phyloP scores from a whole-genome alignment of 371 early-diverging fungal genomes.

The Mucor indicus region DNA sequence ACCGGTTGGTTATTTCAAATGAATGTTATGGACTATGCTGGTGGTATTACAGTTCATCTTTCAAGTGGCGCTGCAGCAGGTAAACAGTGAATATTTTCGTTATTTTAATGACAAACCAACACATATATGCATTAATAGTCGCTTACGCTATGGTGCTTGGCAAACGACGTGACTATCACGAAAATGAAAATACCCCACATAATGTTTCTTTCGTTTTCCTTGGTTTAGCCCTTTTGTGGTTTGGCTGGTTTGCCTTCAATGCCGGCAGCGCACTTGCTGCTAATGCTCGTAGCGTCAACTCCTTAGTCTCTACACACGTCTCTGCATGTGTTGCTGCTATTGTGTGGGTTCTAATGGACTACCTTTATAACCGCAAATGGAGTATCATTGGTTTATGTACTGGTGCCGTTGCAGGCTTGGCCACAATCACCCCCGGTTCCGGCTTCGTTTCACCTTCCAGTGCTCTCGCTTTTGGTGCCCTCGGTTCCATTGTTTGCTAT shows the following conservation, averaged over 20 bases:
- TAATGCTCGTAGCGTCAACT: constrained; percentile 72
- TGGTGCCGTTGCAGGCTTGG: constrained; percentile 85
- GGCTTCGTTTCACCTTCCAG: constrained; percentile 72
- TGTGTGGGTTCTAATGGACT: constrained; percentile 75
- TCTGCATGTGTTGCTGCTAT: constrained; percentile 69
- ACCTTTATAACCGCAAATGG: constrained; percentile 59
- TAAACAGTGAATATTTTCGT: not conserved
- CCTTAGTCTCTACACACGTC: constrained; percentile 72
- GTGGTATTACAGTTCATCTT: constrained; percentile 86
- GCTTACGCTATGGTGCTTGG: constrained; percentile 82
- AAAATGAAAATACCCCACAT: constrained; percentile 68
- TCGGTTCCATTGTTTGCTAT: constrained; percentile 64
- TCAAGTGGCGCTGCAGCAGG: constrained; percentile 76
- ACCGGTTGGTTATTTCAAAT: constrained; percentile 71
- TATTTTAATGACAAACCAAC: not conserved
- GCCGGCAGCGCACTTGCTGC: constrained; percentile 62
- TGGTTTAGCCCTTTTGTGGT: constrained; percentile 79
- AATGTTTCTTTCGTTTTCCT: constrained; percentile 80
- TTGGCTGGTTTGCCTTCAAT: constrained; percentile 52
- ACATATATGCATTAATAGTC: constrained; percentile 35
- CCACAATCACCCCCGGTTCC: constrained; percentile 76
- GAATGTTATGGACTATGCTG: constrained; percentile 83
- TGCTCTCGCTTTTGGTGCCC: constrained; percentile 65
- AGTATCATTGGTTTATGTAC: constrained; percentile 82
- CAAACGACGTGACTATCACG: constrained; percentile 64